Percentiles rank a stretch among this genome's conserved stretches.
These are phyloP conservation scores for Mesotaenium endlicherianum DNA, from an alignment of 139 green algal species.

Conservation along the genomic window DNA sequence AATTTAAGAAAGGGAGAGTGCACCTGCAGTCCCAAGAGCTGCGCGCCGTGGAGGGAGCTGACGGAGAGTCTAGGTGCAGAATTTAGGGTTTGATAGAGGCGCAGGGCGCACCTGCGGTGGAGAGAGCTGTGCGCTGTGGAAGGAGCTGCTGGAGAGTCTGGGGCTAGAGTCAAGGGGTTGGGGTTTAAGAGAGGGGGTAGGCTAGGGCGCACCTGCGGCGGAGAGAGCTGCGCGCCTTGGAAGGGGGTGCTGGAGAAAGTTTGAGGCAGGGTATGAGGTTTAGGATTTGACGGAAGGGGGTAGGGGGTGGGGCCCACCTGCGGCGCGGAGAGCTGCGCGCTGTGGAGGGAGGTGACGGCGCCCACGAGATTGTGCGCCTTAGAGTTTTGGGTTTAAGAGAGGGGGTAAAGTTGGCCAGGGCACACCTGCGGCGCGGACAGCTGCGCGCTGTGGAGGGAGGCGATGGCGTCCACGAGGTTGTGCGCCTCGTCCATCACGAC, in stretches of 20 bases:
- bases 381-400: neutral
- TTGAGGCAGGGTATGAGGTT: constrained; percentile 87
- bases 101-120: too few species aligned
- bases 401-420: neutral
- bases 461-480: constrained; percentile 85
- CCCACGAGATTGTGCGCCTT: constrained; percentile 92
- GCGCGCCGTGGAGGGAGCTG: too few species aligned
- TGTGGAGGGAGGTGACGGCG: constrained; percentile 71
- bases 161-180: too few species aligned
- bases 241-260: constrained; percentile 67
- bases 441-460: constrained; percentile 64
- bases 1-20: too few species aligned
- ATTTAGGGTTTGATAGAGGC: too few species aligned
- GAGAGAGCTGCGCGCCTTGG: constrained; percentile 64
- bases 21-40: too few species aligned
- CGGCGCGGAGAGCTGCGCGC: constrained; percentile 52
- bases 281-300: neutral
- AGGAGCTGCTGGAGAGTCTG: too few species aligned
- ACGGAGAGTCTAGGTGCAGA: too few species aligned
- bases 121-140: too few species aligned
- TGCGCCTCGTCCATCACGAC: constrained; percentile 96
- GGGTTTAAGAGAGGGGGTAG: too few species aligned
- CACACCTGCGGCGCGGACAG: constrained; percentile 55
- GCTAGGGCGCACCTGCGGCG: too few species aligned
- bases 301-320: constrained; percentile 35